Base-by-base conservation (phyloP, 1,284 basidiomycete species). In the Fistulinella staudtii region DNA sequence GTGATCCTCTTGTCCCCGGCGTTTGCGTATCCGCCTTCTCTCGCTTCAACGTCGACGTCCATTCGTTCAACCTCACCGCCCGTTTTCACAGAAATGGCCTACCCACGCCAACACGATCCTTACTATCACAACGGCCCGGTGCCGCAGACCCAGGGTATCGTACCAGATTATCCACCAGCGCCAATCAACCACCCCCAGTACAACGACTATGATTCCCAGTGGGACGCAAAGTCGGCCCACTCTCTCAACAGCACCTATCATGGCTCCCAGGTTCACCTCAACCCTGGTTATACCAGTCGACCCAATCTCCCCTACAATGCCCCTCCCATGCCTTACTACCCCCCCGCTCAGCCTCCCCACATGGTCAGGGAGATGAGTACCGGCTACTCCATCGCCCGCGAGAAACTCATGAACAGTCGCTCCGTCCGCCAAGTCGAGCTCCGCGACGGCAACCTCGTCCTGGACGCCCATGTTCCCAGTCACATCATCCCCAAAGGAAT, bases 361-460 rank as follows among this genome's bases (percentile, higher is more conserved):
- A 64, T 77, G 59, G 66, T 72, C 39, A 67, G 70, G 50, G 71
- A 74, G 42, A 71, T 68, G 53, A 75, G 73, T 57, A 68, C 59
- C 33, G 88, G 85, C 17, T 91, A 84, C 68, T 80, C 78, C 18
- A 70, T 71, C 41, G 83, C 82, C 27, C 71, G 79, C 53, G 85
- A 89, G 51, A 84, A 85, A 63, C 76, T 89, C 65, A 78, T 88
- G 77, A 85, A 82, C 56, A 78, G 84, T 33, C 73, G 85, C 43
- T 87, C 88, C 29, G 76, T 91, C 43, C 80, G 85, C 54, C 84
- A 90, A 56, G 83, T 93, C 52, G 84, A 85, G 56, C 78, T 95
- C 30, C 75, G 82, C 64, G 75, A 92, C 48, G 89, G 89, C 27
- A 93, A 93, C 64, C 70, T 93, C 36, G 84, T 92, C 24, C 76